Base-by-base conservation (phyloP, 345 rosid species). In the Lepidium africanum region DNA sequence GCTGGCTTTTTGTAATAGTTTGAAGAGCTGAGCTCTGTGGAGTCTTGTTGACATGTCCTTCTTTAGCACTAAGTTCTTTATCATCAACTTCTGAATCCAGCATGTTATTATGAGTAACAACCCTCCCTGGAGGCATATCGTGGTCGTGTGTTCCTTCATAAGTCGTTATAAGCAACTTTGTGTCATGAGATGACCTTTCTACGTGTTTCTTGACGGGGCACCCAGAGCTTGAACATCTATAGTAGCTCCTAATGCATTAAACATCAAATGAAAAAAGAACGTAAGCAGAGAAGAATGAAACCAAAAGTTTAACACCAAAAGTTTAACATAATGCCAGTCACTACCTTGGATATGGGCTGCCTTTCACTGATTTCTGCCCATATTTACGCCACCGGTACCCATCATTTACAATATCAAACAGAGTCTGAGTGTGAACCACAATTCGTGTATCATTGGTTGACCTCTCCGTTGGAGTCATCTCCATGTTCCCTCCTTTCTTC, bases 381-480 rank as follows among this genome's bases (percentile, higher is more conserved):
- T 93, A 93, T 80, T 93, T 93, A 61, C 97, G 99, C 99, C 99
- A 93, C 32, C 97, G 92, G 65, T 86, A 91, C 35, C 97, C 97
- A 81, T 93, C 99, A 72, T 86, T 88, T 54, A 93, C 95, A 69
- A 83, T 78, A 76, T 87, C 87, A 71, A 81, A 75, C 74, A 77
- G 70, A 65, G 85, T 84, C 52, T 59, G 63, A 68, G 87, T 88
- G 77, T 87, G 88, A 52, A 87, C 78, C 32, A 86, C 85, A 53
- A 43, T 62, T 19, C 89, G 91, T 14, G 84, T 67, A 43, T 89
- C 97, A 46, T 74, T 73, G 59, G 52, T 58, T 56, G 76, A 75
- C 78, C 78, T 88, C 48, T 91, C 87, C 66, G 52, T 69, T 14
- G 80, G 42, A 67, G 63, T 41, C 21, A 72, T 77, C 72, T 82